A percentile compares a stretch with the other conserved stretches of the same genome.
Evolutionary conservation across 176 grass and related monocot species (phyloP).

Genomic region (Rhynchospora breviuscula): DNA sequence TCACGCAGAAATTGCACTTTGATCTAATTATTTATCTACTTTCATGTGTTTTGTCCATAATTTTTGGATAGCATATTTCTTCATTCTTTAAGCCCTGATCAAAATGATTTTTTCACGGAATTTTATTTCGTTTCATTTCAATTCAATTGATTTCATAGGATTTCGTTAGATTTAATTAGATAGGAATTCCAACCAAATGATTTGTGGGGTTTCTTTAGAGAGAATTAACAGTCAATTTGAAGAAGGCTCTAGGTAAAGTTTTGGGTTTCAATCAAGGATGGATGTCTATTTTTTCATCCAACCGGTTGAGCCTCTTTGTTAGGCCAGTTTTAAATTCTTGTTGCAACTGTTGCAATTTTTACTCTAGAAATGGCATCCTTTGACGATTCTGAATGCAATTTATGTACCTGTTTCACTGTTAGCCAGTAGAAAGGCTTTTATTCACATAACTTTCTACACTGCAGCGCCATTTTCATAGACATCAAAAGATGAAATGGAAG

Average conservation of each 20-base stretch:
- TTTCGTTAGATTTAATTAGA: too few relatives aligned
- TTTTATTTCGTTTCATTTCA: too few relatives aligned
- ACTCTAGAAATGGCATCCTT: not conserved
- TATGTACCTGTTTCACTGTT: not conserved
- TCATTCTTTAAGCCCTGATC: not conserved
- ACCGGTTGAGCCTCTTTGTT: not conserved
- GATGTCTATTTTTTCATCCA: not conserved
- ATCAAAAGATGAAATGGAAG: too few relatives aligned
- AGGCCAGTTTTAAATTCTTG: not conserved
- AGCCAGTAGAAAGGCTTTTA: not conserved
- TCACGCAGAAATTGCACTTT: constrained; percentile 4
- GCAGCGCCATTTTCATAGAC: too few relatives aligned
- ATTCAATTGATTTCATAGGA: too few relatives aligned
- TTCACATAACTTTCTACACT: not conserved
- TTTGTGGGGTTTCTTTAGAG: not conserved
- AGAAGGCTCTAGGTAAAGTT: not conserved
- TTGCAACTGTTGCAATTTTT: not conserved
- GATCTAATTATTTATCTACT: not conserved
- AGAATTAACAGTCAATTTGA: not conserved
- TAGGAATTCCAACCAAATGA: too few relatives aligned
- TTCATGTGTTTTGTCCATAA: not conserved
- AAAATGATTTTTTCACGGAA: too few relatives aligned
- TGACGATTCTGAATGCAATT: not conserved
- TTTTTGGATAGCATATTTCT: not conserved
- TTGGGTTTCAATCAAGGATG: not conserved